Evolutionary conservation across 2,329 filamentous ascomycete species (phyloP).

Genomic region (Cladorrhinum sp.): DNA sequence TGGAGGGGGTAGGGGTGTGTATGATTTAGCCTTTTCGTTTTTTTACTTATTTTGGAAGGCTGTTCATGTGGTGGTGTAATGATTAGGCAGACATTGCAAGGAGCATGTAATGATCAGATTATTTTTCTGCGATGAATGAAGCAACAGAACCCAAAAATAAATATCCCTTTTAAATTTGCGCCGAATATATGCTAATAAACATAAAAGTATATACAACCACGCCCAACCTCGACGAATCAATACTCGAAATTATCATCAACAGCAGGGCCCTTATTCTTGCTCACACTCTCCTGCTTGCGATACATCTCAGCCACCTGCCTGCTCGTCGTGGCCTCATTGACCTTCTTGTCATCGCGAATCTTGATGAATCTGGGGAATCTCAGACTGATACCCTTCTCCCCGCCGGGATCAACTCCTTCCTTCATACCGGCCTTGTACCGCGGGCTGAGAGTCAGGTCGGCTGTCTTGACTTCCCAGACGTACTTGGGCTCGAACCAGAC

Average conservation of each 20-base stretch:
- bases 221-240: slow-evolving; percentile 40
- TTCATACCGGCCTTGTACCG: slow-evolving; percentile 87
- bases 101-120: too few species aligned
- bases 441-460: slow-evolving; percentile 88
- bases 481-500: slow-evolving; percentile 95
- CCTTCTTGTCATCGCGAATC: slow-evolving; percentile 90
- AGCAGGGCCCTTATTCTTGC: slow-evolving; percentile 78
- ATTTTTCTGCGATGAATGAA: too few species aligned
- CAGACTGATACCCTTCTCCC: slow-evolving; percentile 78
- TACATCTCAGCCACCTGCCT: slow-evolving; percentile 96
- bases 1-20: neutral
- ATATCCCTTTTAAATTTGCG: neutral
- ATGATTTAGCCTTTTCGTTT: neutral
- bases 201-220: neutral
- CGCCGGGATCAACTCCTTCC: slow-evolving; percentile 69
- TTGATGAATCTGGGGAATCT: slow-evolving; percentile 93
- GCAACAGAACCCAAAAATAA: too few species aligned
- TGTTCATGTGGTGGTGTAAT: too few species aligned
- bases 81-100: too few species aligned
- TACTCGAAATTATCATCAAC: slow-evolving; percentile 99
- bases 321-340: slow-evolving; percentile 81
- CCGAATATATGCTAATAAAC: neutral
- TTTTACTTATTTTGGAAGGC: neutral
- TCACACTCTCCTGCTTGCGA: slow-evolving; percentile 84
- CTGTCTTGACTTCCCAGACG: slow-evolving; percentile 98